Base-by-base conservation (phyloP, 805 yeast species). In the Candida taoyuanica region DNA sequence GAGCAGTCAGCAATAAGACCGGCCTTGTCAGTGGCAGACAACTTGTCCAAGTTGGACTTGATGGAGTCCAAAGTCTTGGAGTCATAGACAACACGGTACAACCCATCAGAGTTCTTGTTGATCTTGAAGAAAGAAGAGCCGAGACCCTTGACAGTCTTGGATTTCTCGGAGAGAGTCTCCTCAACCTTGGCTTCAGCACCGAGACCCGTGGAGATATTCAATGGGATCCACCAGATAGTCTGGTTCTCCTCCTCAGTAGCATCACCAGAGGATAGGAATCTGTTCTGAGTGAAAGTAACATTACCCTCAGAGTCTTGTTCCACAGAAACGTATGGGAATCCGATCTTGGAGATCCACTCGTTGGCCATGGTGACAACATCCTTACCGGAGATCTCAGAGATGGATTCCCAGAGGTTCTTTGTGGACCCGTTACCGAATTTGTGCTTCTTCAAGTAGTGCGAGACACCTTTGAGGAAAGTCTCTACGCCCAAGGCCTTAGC, bases 361-460 rank as follows among this genome's bases (percentile, higher is more conserved):
- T 76, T 74, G 83, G 85, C 83, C 30, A 79, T 80, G 29, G 65
- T 57, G 33, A 73, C 74, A 29, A 84, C 86, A 55, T 84, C 85
- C 52, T 78, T 68, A 20, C 88, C 88, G 38, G 83, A 71, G 19
- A 72, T 85, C 25, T 74, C 79, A 33, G 80, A 63, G 40, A 85
- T 67, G 16, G 88, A 74, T 39, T 66, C 71, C 88, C 91, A 83
- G 48, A 85, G 68, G 56, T 84, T 88, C 39, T 73, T 69, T 21
- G 94, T 83, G 39, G 74, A 65, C 28, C 91, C 85, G 60, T 85
- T 85, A 19, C 84, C 81, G 70, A 79, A 85, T 48, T 75, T 76
- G 63, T 83, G 87, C 52, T 73, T 77, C 58, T 78, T 78, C 62
- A 85, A 71, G 59, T 85, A 85, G 49, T 72, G 68, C 25, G 91